Evolutionary conservation across 1,284 basidiomycete genomes (phyloP).

Genomic region (Melampsora larici-populina): DNA sequence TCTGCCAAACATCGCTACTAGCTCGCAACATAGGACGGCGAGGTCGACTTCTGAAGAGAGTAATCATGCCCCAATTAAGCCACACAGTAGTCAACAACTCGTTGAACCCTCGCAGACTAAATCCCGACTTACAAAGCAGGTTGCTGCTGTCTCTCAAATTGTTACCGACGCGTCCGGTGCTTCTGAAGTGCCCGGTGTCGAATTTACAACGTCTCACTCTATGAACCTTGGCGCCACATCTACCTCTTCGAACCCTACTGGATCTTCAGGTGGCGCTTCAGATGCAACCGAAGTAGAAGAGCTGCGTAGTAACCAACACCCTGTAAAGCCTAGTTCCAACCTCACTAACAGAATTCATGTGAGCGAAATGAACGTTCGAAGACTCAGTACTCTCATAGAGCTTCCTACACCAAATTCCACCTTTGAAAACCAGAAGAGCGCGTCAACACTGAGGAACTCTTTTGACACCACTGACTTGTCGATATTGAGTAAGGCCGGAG

Average conservation of each 20-base stretch:
- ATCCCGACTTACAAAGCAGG: background rate
- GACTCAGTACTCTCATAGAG: slow-evolving; percentile 37
- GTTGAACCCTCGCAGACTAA: background rate
- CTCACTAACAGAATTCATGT: slow-evolving; percentile 34
- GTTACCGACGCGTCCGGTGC: slow-evolving; percentile 4
- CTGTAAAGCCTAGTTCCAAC: background rate
- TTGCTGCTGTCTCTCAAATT: background rate
- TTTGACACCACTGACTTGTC: slow-evolving; percentile 8
- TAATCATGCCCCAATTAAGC: background rate
- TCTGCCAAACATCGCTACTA: slow-evolving; percentile 7
- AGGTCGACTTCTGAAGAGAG: background rate
- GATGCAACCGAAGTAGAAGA: slow-evolving; percentile 17
- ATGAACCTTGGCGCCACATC: background rate
- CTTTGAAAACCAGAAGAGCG: slow-evolving; percentile 6
- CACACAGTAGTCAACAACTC: background rate
- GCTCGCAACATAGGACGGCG: background rate
- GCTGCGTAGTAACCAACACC: background rate
- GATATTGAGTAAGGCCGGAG: slow-evolving; percentile 22
- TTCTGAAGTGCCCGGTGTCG: background rate
- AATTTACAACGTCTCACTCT: background rate
- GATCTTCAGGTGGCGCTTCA: background rate
- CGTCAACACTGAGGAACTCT: background rate
- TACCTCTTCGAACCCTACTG: background rate
- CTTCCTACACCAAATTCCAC: slow-evolving; percentile 34
- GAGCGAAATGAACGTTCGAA: slow-evolving; percentile 16